Evolutionary conservation across 2,329 filamentous ascomycete species (phyloP), one percentile per base, ranked within the genome.

Genomic region (Aureobasidium uvarum): DNA sequence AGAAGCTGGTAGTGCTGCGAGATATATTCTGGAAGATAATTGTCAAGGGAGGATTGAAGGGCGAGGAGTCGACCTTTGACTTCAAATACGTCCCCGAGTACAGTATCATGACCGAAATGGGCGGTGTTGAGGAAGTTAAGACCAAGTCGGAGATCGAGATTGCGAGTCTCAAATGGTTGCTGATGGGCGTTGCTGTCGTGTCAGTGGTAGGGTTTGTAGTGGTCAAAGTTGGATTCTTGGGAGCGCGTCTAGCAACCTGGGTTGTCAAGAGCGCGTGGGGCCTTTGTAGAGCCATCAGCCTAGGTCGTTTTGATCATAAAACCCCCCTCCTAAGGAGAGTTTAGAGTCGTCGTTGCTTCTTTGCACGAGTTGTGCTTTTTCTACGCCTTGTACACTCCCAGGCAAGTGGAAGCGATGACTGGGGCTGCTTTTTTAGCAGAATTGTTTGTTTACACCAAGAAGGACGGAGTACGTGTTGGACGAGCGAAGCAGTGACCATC

Each of bases 81-180:
- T 89, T 92, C 76, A 89, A 91, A 72, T 89, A 89, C 71, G 79
- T 89, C 11, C 88, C 89, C 0, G 77, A 83, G 68, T 81, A 82
- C 58, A 73, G 77, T 58, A 83, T 81, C 10, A 75, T 80, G 14
- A 84, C 82, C 4, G 77, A 80, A 54, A 74, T 82, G 74, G 79
- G 79, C 1, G 75, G 79, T 67, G 74, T 75, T 55, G 72, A 76
- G 48, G 76, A 78, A 68, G 75, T 77, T 36, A 75, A 77, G 71
- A 71, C 71, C 43, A 72, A 71, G 41, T 76, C 74, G 5, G 74
- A 74, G 18, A 72, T 82, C 16, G 83, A 85, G 72, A 75, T 74
- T 67, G 76, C 81, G 64, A 83, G 83, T 69, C 63, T 84, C 60
- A 78, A 76, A 68, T 74, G 79, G 13, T 71, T 85, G 62, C 69